Evolutionary conservation across 2,329 filamentous ascomycete genomes (phyloP), one percentile per base, ranked within the genome.

Genomic region (Pseudogymnoascus sp.): DNA sequence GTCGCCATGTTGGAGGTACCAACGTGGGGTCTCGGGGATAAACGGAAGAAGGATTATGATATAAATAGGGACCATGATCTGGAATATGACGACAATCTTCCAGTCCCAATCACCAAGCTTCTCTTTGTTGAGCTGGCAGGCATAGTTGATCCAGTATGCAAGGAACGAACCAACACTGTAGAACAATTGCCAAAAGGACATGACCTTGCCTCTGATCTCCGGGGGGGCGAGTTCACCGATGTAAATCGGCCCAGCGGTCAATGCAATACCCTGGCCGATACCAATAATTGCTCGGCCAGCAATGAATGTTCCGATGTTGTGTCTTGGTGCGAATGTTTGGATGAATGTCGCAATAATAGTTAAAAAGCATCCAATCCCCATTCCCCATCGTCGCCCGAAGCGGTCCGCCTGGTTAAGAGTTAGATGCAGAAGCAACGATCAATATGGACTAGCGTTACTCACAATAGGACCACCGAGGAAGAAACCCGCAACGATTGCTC

Each of bases 41-140:
- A 85, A 87, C 40, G 85, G 86, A 12, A 89, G 76, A 36, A 86
- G 78, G 3, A 74, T 66, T 21, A 88, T 74, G 71, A 90, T 86
- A 63, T 88, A 68, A 59, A 80, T 66, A 1, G 87, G 87, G 25
- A 88, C 79, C n/a, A 90, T 72, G 58, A 88, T 77, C 74, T 90
- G 87, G 78, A 89, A 89, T 65, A 90, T 84, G 65, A 89, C 82
- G 12, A 89, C 84, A 77, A 88, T 82, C 68, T 82, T 83, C 87
- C 87, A 89, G 73, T 89, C 86, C 87, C 87, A 89, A 67, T 90
- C 78, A 39, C 87, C 87, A 4, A 89, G 79, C 42, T 67, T 75
- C 42, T 75, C 67, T 45, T 77, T 75, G 72, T 87, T 75, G 69
- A 83, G 77, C 36, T 79, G 79, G 70, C 83, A 84, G 13, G 80